Evolutionary conservation across 1,284 basidiomycete genomes (phyloP), one percentile per base, ranked within the genome.

Genomic region (Vanrija sp.): DNA sequence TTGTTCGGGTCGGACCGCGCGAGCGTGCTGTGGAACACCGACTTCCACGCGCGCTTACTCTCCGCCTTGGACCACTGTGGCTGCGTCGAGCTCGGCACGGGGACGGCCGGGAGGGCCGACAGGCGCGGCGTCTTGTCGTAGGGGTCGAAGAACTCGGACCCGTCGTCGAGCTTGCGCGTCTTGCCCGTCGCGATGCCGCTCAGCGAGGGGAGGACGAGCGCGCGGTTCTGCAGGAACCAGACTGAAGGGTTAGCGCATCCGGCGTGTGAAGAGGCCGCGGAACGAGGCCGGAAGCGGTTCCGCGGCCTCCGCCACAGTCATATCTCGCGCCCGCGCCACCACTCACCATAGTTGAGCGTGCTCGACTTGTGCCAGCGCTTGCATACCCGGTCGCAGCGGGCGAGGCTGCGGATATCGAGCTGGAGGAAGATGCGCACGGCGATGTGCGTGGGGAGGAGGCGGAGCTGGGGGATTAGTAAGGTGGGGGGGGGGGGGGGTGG

Each of bases 331-430:
- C 24, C 6, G 37, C n/a, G 37, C 38, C 35, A 22, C 6, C 2
- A 78, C 84, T 53, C 60, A 89, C 90, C 85, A 70, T 94, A 92
- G 73, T 95, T 95, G 54, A 94, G 70, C 0, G 89, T 88, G 75
- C 91, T 88, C 59, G 88, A 90, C 72, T 84, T 85, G 57, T 81
- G 82, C 90, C 90, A 95, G 71, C 89, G 87, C 73, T 82, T 85
- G 49, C 84, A 89, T 6, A 94, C 89, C 42, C 85, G 75, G 22
- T 89, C 82, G 65, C 88, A 92, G 41, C 81, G 80, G 3, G 87
- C 85, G 27, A 95, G 81, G 50, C 88, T 83, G 49, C 75, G 75
- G 38, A 87, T 77, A n/a, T 81, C 74, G 4, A 95, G 78, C 53
- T 76, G 74, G 3, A 81, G 73, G 68, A 94, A 92, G 52, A 93